Conservation (phyloP, 148 eudicot species). For the Silene conica region DNA sequence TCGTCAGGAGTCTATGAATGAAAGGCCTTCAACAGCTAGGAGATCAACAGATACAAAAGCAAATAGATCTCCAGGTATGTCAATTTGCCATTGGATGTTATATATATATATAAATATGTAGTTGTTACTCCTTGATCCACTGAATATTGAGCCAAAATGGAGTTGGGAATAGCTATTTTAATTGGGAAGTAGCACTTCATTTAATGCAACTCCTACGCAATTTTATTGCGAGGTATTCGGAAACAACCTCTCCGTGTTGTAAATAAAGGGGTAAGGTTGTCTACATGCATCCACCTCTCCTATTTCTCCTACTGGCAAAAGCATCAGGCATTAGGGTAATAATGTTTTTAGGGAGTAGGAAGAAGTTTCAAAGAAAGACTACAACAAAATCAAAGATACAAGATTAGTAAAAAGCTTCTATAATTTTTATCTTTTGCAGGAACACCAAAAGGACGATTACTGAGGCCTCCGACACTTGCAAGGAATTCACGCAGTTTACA, state of each 20-base stretch:
- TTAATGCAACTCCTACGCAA: too few species aligned
- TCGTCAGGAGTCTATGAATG: conserved; percentile 33
- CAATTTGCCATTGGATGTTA: neutral
- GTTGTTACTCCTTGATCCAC: neutral
- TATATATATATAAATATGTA: neutral
- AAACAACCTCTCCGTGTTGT: too few species aligned
- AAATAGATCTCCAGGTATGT: conserved; percentile 42
- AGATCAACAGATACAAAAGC: conserved; percentile 29
- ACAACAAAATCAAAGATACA: neutral
- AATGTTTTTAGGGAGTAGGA: neutral
- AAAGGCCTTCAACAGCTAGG: conserved; percentile 33
- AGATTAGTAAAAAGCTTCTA: neutral
- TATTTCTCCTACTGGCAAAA: too few species aligned
- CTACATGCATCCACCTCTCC: too few species aligned
- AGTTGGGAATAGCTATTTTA: too few species aligned
- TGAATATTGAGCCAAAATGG: neutral
- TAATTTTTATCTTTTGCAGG: conserved; percentile 30
- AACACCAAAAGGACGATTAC: conserved; percentile 39
- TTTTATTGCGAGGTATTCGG: too few species aligned
- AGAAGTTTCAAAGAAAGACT: neutral
- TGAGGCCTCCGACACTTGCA: conserved; percentile 47
- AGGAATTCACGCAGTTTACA: conserved; percentile 36
- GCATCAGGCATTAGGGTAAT: too few species aligned
- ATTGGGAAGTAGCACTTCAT: too few species aligned
- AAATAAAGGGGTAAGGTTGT: too few species aligned